Percentiles rank a stretch among this genome's conserved stretches.
These are phyloP conservation scores for Pelargonium fulgidum DNA, from an alignment of 441 rosid species.

Conservation along the genomic window DNA sequence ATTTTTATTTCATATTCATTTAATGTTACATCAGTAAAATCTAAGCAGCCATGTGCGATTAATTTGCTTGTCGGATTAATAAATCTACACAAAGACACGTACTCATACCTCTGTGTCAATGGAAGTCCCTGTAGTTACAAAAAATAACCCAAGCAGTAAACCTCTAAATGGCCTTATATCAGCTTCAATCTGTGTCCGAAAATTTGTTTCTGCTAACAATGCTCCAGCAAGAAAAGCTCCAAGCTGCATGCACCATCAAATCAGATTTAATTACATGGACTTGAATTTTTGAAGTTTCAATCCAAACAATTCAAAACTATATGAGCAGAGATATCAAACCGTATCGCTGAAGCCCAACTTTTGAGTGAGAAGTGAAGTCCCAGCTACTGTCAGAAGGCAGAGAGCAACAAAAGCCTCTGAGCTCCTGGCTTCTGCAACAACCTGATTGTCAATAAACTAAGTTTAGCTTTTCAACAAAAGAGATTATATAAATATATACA, in stretches of 20 bases:
- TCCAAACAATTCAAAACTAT: conserved; percentile 13
- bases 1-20: not conserved
- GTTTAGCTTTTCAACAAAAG: conserved; percentile 22
- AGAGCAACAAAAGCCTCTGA: conserved; percentile 95
- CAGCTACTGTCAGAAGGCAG: conserved; percentile 85
- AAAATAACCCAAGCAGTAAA: conserved; percentile 86
- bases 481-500: too few relatives aligned
- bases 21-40: not conserved
- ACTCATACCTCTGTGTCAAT: conserved; percentile 73
- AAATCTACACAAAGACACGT: not conserved
- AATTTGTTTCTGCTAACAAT: conserved; percentile 86
- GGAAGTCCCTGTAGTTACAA: conserved; percentile 90
- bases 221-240: conserved; percentile 99
- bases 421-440: conserved; percentile 91
- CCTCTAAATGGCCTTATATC: conserved; percentile 98
- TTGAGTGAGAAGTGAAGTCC: conserved; percentile 88
- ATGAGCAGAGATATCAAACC: conserved; percentile 34
- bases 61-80: not conserved
- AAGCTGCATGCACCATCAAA: conserved; percentile 46
- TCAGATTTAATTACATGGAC: conserved; percentile 14
- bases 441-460: conserved; percentile 37
- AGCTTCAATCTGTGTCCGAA: conserved; percentile 91
- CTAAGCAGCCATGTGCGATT: not conserved
- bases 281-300: conserved; percentile 8
- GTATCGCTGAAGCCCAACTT: conserved; percentile 94